Evolutionary conservation across 129 eudicot species (phyloP).

Genomic region (Helichrysum umbraculigerum): DNA sequence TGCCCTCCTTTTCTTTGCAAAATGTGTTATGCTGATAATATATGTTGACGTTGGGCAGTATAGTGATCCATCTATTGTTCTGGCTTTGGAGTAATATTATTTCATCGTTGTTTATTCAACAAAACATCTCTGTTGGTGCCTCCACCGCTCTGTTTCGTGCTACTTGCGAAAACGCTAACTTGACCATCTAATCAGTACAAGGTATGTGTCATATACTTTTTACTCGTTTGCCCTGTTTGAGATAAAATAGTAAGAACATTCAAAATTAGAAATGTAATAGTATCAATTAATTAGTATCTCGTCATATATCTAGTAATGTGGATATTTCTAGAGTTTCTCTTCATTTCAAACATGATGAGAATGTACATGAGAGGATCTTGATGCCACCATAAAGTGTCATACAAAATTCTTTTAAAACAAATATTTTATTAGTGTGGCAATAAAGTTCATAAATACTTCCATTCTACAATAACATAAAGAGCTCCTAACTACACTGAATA

Average conservation of each 20-base stretch:
- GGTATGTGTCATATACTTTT: no score
- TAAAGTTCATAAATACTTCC: slow-evolving; percentile 8
- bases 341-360: no score
- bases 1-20: no score
- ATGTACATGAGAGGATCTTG: no score
- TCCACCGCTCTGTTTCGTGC: slow-evolving; percentile 88
- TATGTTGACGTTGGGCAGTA: slow-evolving; percentile 37
- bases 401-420: slow-evolving; percentile 19
- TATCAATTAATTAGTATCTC: no score
- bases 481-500: not conserved
- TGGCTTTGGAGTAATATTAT: slow-evolving; percentile 82
- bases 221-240: no score
- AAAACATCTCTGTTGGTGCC: slow-evolving; percentile 79
- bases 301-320: no score
- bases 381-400: not conserved
- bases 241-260: no score
- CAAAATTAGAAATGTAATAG: no score
- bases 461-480: slow-evolving; percentile 15
- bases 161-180: slow-evolving; percentile 94
- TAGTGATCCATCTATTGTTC: slow-evolving; percentile 60
- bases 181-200: slow-evolving; percentile 65
- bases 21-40: not conserved
- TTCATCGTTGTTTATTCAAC: slow-evolving; percentile 56
- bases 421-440: slow-evolving; percentile 27
- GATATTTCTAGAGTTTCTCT: no score